Evolutionary conservation across 2,329 filamentous ascomycete genomes (phyloP), one percentile per base, ranked within the genome.

Genomic region (Lasiodiplodia sp.): DNA sequence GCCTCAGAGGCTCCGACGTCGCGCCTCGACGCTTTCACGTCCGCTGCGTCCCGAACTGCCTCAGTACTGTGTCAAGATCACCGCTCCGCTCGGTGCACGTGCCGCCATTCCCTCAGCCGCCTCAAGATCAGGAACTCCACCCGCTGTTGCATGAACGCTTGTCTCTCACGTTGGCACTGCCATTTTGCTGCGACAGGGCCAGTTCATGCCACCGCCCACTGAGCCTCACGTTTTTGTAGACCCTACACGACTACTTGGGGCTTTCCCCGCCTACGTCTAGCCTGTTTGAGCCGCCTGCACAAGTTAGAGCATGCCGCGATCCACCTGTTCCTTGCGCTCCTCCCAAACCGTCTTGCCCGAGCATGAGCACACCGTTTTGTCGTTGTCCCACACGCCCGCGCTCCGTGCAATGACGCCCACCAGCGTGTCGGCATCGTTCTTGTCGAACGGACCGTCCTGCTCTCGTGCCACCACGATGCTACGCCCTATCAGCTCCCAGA

Each of bases 301-400:
- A 3, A 38, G 55, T 89, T 80, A 97, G 73, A 96, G 83, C 93
- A 99, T 98, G 2, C 96, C 96, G 82, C 93, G 94, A 72, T 87
- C 86, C 52, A 94, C 89, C 83, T 97, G 93, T 76, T 97, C 94
- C 81, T 91, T 90, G 74, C 96, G 89, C 85, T 99, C 96, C 81
- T 99, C 92, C 96, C 96, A 99, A 12, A 99, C 88, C 68, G 94
- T 98, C 88, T 98, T 98, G 4, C 96, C 96, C 47, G 94, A 97
- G 81, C 96, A 99, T 58, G 94, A 97, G 80, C 96, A 99, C 6
- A 99, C 95, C 56, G 92, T 97, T 87, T 98, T 99, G 79, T 97
- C 93, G 75, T 99, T 97, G 79, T 97, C 95, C 96, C 96, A 99
- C 70, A 97, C 91, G n/a, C 96, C 96, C 18, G 96, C 95, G 80